Percentiles rank a stretch among this genome's conserved stretches.
phyloP scores from a whole-genome alignment of 2,329 filamentous ascomycete species.

The Chrysoporthe austroafricana region DNA sequence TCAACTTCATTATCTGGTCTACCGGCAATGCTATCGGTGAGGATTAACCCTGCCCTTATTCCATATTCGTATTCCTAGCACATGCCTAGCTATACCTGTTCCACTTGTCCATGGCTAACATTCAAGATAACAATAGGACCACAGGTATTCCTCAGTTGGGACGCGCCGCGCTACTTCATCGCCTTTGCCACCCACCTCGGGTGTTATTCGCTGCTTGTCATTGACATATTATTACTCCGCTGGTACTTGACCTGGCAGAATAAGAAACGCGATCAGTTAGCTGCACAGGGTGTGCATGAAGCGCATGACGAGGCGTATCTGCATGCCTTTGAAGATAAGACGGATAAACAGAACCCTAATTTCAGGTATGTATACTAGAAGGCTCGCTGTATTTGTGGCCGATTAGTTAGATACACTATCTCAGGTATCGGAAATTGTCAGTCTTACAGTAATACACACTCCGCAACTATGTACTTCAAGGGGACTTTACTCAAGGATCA shows the following conservation, averaged over 20 bases:
- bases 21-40: constrained; percentile 68
- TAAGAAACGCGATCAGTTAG: constrained; percentile 56
- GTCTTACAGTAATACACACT: background rate
- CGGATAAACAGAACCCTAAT: constrained; percentile 63
- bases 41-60: constrained; percentile 11
- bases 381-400: background rate
- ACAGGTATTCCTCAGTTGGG: constrained; percentile 64
- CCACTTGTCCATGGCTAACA: background rate
- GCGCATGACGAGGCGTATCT: constrained; percentile 46
- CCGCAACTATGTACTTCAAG: background rate
- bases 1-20: constrained; percentile 73
- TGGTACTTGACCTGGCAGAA: constrained; percentile 64
- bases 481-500: background rate
- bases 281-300: constrained; percentile 45
- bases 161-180: constrained; percentile 69
- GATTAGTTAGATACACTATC: background rate
- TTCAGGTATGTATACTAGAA: constrained; percentile 60
- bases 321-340: constrained; percentile 66
- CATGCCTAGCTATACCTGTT: background rate
- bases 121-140: constrained; percentile 47
- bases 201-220: constrained; percentile 65
- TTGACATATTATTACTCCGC: constrained; percentile 60
- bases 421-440: background rate
- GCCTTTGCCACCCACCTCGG: constrained; percentile 72
- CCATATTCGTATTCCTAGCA: too few relatives aligned